Conservation (phyloP, 1,139 yeast genomes). For the Taphrina pruni region DNA sequence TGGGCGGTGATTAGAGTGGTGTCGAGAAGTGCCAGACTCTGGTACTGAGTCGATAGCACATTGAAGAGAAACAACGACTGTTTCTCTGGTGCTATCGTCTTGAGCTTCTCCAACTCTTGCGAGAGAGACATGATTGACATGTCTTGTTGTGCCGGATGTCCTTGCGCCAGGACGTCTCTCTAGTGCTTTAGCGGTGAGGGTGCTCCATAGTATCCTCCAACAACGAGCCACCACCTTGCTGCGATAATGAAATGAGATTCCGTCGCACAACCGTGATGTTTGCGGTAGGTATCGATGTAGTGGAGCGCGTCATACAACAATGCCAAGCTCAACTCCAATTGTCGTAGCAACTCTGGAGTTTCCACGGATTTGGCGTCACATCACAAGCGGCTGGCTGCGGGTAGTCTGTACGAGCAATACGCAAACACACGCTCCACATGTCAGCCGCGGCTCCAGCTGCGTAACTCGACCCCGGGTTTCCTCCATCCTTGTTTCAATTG, state of each 20-base stretch:
- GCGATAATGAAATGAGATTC: no score
- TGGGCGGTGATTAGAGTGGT: conserved; percentile 45
- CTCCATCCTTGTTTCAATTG: no score
- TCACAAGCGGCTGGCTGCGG: conserved; percentile 13
- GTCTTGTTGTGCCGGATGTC: background rate
- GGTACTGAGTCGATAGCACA: conserved; percentile 44
- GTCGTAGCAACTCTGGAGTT: conserved; percentile 6
- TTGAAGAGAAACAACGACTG: conserved; percentile 44
- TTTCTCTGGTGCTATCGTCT: conserved; percentile 43
- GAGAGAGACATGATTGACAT: conserved; percentile 13
- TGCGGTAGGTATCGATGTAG: no score
- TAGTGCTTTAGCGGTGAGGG: no score
- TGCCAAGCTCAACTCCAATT: background rate
- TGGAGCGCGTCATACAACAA: no score
- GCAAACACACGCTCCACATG: background rate
- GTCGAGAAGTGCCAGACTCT: conserved; percentile 43
- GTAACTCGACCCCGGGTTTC: no score
- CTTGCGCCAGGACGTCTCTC: no score
- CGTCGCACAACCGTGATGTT: no score
- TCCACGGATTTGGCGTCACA: background rate
- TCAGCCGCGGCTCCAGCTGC: conserved; percentile 2
- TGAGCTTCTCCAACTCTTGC: conserved; percentile 41
- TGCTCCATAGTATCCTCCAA: no score
- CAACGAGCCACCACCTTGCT: no score
- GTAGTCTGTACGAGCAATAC: background rate